phyloP scores from a whole-genome alignment of 768 basidiomycete species.

The Cubamyces sp. region DNA sequence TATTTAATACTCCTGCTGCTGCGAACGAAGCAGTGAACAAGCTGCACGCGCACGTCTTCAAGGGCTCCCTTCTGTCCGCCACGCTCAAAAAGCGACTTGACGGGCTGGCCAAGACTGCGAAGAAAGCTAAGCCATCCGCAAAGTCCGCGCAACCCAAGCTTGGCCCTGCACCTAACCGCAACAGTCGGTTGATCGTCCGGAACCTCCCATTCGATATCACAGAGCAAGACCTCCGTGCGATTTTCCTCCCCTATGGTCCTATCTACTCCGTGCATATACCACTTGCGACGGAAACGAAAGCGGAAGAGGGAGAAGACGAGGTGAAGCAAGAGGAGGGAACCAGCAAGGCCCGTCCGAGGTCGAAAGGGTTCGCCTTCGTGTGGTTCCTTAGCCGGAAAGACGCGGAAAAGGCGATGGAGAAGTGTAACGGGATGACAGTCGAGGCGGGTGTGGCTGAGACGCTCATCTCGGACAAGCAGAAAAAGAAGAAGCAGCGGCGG shows the following conservation, averaged over 20 bases:
- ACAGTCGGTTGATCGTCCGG: constrained; percentile 85
- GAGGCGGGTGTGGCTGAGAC: constrained; percentile 63
- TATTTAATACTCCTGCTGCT: constrained; percentile 68
- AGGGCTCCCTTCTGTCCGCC: constrained; percentile 83
- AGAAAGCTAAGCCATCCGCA: constrained; percentile 28
- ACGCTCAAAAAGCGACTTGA: constrained; percentile 87
- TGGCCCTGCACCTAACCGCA: constrained; percentile 61
- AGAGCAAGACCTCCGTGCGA: constrained; percentile 80
- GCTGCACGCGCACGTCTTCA: constrained; percentile 92
- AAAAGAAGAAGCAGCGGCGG: constrained; percentile 63
- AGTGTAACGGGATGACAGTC: constrained; percentile 76
- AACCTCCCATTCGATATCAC: constrained; percentile 87
- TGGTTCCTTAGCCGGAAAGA: constrained; percentile 90
- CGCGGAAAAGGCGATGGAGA: constrained; percentile 80
- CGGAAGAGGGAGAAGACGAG: constrained; percentile 36
- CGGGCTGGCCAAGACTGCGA: constrained; percentile 53
- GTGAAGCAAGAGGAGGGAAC: constrained; percentile 36
- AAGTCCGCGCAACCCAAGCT: constrained; percentile 27
- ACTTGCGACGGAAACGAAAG: constrained; percentile 28
- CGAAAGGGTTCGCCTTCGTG: constrained; percentile 91
- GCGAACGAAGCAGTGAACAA: constrained; percentile 76
- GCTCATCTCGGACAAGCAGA: constrained; percentile 65
- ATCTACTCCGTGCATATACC: constrained; percentile 88
- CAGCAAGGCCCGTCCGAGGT: constrained; percentile 35
- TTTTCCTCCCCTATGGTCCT: constrained; percentile 88